Evolutionary conservation across 331 rosid species (phyloP).

Genomic region (Erythrophleum ivorense): DNA sequence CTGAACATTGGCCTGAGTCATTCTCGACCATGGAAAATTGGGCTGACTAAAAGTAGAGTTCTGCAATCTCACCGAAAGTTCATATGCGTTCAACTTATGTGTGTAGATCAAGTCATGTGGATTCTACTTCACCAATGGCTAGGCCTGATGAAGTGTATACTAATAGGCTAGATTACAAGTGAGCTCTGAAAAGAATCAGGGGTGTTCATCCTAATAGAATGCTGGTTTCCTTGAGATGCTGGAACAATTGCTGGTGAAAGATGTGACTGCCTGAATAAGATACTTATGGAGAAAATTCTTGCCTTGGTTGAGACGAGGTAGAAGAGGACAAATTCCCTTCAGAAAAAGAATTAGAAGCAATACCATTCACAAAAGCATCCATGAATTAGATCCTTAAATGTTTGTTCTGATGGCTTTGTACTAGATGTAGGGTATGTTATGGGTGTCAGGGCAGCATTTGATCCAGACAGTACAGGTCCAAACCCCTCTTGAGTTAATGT

Average conservation of each 20-base stretch:
- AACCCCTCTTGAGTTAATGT: conserved; percentile 49
- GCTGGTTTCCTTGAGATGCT: conserved; percentile 55
- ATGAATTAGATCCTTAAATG: conserved; percentile 48
- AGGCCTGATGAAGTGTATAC: conserved; percentile 58
- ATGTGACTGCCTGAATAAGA: conserved; percentile 49
- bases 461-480: conserved; percentile 60
- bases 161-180: conserved; percentile 50
- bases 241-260: conserved; percentile 58
- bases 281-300: conserved; percentile 55
- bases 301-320: conserved; percentile 55
- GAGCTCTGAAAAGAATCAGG: conserved; percentile 58
- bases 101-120: conserved; percentile 52
- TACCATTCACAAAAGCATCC: conserved; percentile 64
- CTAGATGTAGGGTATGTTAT: conserved; percentile 52
- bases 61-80: conserved; percentile 49
- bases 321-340: conserved; percentile 77
- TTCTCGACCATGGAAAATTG: conserved; percentile 81
- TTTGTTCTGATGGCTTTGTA: conserved; percentile 52
- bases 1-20: conserved; percentile 79
- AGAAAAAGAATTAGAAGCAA: no score
- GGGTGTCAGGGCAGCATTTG: conserved; percentile 55
- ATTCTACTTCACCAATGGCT: conserved; percentile 52
- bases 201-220: conserved; percentile 49
- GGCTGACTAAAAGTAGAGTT: conserved; percentile 63
- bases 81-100: conserved; percentile 45